Evolutionary conservation across 176 grass and related monocot species (phyloP).

Genomic region (Musa beccarii): DNA sequence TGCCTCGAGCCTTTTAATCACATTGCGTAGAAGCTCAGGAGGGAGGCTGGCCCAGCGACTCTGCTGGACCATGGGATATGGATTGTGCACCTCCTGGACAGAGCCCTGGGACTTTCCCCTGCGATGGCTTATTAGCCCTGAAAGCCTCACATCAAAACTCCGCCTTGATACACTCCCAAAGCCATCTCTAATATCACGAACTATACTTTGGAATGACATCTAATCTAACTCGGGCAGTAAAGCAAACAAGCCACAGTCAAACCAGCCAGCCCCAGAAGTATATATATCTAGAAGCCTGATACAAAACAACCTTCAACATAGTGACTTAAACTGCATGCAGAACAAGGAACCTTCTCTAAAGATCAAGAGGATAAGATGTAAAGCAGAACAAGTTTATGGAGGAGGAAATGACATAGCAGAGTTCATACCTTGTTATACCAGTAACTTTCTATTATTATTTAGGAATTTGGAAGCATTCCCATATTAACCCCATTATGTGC

Average conservation of each 20-base stretch:
- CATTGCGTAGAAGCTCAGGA: conserved; percentile 81
- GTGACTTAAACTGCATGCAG: background rate
- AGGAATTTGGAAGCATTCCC: no score
- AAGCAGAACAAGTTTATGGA: no score
- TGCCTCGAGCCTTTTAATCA: conserved; percentile 68
- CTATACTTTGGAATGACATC: conserved; percentile 95
- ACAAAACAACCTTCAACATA: background rate
- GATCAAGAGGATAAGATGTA: no score
- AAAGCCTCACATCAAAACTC: conserved; percentile 84
- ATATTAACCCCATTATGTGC: no score
- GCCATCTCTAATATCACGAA: conserved; percentile 75
- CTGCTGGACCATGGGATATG: conserved; percentile 38
- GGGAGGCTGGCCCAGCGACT: conserved; percentile 80
- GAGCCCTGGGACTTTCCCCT: conserved; percentile 56
- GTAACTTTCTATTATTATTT: no score
- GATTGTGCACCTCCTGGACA: conserved; percentile 42
- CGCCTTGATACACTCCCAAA: conserved; percentile 73
- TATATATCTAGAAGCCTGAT: background rate
- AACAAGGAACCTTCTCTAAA: background rate
- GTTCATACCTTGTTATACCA: no score
- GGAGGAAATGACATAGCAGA: no score
- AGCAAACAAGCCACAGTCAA: conserved; percentile 1
- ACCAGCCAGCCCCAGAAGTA: no score
- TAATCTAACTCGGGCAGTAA: conserved; percentile 17
- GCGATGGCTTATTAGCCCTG: conserved; percentile 51